phyloP scores from a whole-genome alignment of 441 rosid species.

The Jatropha podagrica region DNA sequence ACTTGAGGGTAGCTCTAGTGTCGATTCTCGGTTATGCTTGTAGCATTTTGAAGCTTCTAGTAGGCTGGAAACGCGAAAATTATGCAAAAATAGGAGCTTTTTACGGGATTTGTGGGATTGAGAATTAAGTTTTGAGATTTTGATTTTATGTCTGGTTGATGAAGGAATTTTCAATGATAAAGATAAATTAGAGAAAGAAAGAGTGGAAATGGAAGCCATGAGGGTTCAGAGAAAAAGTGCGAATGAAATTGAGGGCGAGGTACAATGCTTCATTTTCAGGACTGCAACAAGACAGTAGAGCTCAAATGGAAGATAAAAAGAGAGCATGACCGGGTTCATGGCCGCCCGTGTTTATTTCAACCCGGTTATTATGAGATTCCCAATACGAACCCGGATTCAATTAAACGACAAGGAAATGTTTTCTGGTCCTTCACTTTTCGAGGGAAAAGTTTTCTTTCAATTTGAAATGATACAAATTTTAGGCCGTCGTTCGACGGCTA shows the following conservation, averaged over 20 bases:
- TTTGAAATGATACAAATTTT: too few relatives aligned
- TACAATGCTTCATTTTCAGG: slow-evolving; percentile 16
- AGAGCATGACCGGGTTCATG: too few relatives aligned
- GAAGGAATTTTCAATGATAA: slow-evolving; percentile 28
- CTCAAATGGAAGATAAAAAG: too few relatives aligned
- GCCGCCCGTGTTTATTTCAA: too few relatives aligned
- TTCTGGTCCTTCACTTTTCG: too few relatives aligned
- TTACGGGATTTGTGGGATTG: slow-evolving; percentile 13
- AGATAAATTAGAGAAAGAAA: slow-evolving; percentile 40
- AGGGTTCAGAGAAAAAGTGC: neutral
- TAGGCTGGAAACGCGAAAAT: slow-evolving; percentile 27
- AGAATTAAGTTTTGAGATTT: slow-evolving; percentile 25
- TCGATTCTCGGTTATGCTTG: slow-evolving; percentile 15
- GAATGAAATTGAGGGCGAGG: slow-evolving; percentile 8
- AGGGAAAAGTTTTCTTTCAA: too few relatives aligned
- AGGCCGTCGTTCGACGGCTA: too few relatives aligned
- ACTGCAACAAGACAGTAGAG: too few relatives aligned
- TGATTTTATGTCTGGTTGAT: slow-evolving; percentile 33
- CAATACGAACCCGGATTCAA: too few relatives aligned
- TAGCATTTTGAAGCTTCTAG: slow-evolving; percentile 30
- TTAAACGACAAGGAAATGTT: too few relatives aligned
- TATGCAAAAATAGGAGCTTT: slow-evolving; percentile 27
- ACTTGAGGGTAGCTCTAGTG: slow-evolving; percentile 25
- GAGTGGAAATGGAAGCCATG: slow-evolving; percentile 57
- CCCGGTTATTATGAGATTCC: too few relatives aligned